A percentile compares a stretch with the other conserved stretches of the same genome.
phyloP scores from a whole-genome alignment of 2,329 filamentous ascomycete species.

The Penicillium capsulatum region DNA sequence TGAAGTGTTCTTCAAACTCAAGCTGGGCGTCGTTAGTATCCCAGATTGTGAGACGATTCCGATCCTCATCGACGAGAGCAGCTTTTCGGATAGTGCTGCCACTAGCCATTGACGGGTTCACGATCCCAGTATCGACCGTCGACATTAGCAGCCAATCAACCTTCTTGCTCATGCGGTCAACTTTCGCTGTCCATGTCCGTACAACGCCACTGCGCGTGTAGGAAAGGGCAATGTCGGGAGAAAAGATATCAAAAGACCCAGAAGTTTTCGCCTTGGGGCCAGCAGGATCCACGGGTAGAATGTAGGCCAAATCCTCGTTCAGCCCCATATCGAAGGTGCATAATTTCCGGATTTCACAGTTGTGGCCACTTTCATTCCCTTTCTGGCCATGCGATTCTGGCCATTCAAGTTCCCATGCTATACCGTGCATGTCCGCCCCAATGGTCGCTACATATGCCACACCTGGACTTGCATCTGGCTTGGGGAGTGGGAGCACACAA shows the following conservation, averaged over 20 bases:
- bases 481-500: slow-evolving; percentile 69
- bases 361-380: slow-evolving; percentile 29
- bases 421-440: slow-evolving; percentile 69
- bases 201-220: slow-evolving; percentile 72
- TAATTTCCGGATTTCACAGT: slow-evolving; percentile 59
- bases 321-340: slow-evolving; percentile 65
- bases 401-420: slow-evolving; percentile 74
- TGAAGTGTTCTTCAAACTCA: slow-evolving; percentile 74
- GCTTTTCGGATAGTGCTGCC: slow-evolving; percentile 84
- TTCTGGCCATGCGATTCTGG: slow-evolving; percentile 42
- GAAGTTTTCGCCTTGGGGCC: slow-evolving; percentile 67
- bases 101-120: slow-evolving; percentile 70
- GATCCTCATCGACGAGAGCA: slow-evolving; percentile 69
- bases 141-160: slow-evolving; percentile 82
- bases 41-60: slow-evolving; percentile 82
- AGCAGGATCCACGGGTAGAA: slow-evolving; percentile 82
- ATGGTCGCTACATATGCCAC: slow-evolving; percentile 73
- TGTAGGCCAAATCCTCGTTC: slow-evolving; percentile 51
- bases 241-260: slow-evolving; percentile 80
- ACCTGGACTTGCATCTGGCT: slow-evolving; percentile 54
- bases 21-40: slow-evolving; percentile 76
- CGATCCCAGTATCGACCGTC: slow-evolving; percentile 72
- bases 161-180: slow-evolving; percentile 56
- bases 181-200: slow-evolving; percentile 78
- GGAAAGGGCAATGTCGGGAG: slow-evolving; percentile 78